A percentile compares a stretch with the other conserved stretches of the same genome.
Conservation (phyloP, 2,329 filamentous ascomycete species). For the Pyrenochaeta sp. region DNA sequence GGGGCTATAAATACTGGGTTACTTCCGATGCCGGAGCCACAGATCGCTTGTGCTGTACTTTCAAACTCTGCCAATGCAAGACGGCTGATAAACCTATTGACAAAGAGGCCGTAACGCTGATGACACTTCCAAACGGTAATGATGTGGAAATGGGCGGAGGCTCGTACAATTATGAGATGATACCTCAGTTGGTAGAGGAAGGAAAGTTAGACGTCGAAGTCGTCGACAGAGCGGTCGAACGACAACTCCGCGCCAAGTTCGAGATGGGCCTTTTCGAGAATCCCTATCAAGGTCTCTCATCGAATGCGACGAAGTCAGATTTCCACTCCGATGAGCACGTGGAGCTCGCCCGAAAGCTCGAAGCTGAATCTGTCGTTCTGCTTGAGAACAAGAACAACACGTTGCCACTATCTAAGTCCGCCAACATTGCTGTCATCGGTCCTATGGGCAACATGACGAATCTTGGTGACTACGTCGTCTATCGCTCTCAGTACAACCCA, state of each 20-base stretch:
- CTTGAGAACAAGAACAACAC: conserved; percentile 74
- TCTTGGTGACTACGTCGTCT: conserved; percentile 79
- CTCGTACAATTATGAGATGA: conserved; percentile 71
- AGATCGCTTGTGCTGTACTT: conserved; percentile 70
- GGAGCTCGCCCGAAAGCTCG: conserved; percentile 69
- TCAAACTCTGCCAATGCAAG: conserved; percentile 67
- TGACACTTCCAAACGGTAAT: conserved; percentile 72
- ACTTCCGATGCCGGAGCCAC: conserved; percentile 75
- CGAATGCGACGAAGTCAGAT: conserved; percentile 63
- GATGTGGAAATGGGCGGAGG: conserved; percentile 82
- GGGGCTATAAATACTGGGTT: conserved; percentile 76
- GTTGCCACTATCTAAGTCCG: conserved; percentile 71
- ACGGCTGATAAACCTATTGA: conserved; percentile 63
- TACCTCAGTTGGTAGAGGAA: conserved; percentile 69
- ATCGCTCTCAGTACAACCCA: conserved; percentile 63
- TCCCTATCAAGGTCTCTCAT: conserved; percentile 68
- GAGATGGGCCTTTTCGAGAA: conserved; percentile 75
- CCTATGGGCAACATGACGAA: conserved; percentile 69
- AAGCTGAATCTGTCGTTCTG: conserved; percentile 74
- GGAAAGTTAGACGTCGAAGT: conserved; percentile 67
- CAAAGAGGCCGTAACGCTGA: conserved; percentile 69
- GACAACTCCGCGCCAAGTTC: conserved; percentile 74
- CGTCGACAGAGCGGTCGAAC: conserved; percentile 72
- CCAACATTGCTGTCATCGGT: conserved; percentile 76
- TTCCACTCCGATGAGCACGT: conserved; percentile 70